Evolutionary conservation across 1,284 basidiomycete species (phyloP).

Genomic region (Flammula alnicola): DNA sequence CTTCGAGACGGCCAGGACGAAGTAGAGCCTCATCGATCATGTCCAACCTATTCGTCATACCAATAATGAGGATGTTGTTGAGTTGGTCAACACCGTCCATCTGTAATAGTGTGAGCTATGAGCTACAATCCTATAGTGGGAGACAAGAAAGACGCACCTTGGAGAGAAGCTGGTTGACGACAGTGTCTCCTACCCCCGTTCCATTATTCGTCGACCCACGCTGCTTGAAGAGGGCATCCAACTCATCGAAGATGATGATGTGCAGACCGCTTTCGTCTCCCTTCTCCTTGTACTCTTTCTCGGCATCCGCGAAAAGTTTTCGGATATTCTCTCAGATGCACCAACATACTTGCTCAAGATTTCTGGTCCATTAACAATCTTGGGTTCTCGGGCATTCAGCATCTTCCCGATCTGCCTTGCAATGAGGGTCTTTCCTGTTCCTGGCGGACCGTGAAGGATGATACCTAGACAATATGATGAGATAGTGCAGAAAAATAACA

Average conservation of each 20-base stretch:
- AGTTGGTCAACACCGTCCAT: conserved; percentile 99
- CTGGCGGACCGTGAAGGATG: conserved; percentile 94
- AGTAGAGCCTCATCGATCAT: conserved; percentile 99
- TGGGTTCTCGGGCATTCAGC: conserved; percentile 98
- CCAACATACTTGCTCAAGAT: conserved; percentile 98
- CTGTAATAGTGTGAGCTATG: conserved; percentile 42
- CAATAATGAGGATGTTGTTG: conserved; percentile 99
- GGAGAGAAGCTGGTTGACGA: conserved; percentile 98
- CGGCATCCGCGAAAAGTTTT: conserved; percentile 97
- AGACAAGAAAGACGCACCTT: conserved; percentile 60
- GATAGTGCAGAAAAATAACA: neutral
- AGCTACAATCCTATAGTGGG: neutral
- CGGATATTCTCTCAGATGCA: conserved; percentile 98
- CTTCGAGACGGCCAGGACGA: conserved; percentile 97
- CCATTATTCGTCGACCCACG: conserved; percentile 88
- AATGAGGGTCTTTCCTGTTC: conserved; percentile 98
- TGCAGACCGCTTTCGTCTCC: conserved; percentile 98
- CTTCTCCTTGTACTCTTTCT: conserved; percentile 99
- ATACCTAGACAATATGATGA: conserved; percentile 62
- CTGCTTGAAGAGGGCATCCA: conserved; percentile 99
- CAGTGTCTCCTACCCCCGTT: conserved; percentile 98
- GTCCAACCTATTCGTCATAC: conserved; percentile 98
- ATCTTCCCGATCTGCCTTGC: conserved; percentile 99
- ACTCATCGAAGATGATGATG: conserved; percentile 99
- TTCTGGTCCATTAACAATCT: conserved; percentile 98